Evolutionary conservation across 768 basidiomycete genomes (phyloP).

Genomic region (Megacollybia marginata): DNA sequence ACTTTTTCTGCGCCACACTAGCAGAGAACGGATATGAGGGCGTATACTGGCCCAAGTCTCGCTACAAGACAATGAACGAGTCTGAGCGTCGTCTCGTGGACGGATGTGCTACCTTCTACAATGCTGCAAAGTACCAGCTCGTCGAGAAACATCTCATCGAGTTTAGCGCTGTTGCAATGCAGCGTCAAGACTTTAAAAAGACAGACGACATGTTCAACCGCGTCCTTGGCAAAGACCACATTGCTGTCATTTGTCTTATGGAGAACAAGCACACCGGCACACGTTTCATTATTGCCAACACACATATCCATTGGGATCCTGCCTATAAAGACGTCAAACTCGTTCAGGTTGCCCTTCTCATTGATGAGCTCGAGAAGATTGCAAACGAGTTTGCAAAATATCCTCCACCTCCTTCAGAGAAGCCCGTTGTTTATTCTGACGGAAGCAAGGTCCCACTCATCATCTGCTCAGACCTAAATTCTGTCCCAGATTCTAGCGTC

Average conservation of each 20-base stretch:
- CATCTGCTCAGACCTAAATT: conserved; percentile 96
- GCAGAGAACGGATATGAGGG: conserved; percentile 80
- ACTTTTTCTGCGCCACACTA: conserved; percentile 76
- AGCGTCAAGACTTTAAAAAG: conserved; percentile 90
- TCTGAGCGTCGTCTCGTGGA: conserved; percentile 84
- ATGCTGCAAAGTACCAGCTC: conserved; percentile 82
- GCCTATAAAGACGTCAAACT: conserved; percentile 93
- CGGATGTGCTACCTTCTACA: conserved; percentile 96
- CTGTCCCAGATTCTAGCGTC: conserved; percentile 76
- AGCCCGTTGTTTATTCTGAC: conserved; percentile 49
- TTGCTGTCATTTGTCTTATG: conserved; percentile 79
- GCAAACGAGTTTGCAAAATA: conserved; percentile 78
- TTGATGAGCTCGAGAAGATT: conserved; percentile 92
- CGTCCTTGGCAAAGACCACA: conserved; percentile 89
- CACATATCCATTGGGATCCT: conserved; percentile 92
- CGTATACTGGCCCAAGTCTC: conserved; percentile 84
- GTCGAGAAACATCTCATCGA: conserved; percentile 93
- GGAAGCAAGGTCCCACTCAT: conserved; percentile 86
- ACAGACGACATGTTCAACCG: conserved; percentile 99
- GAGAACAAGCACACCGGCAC: conserved; percentile 86
- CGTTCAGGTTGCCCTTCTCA: conserved; percentile 85
- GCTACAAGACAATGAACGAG: conserved; percentile 89
- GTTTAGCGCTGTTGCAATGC: conserved; percentile 89
- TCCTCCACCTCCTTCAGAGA: conserved; percentile 41
- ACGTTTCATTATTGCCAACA: conserved; percentile 82